phyloP scores from a whole-genome alignment of 2,329 filamentous ascomycete species.

The Sporothrix phasma region DNA sequence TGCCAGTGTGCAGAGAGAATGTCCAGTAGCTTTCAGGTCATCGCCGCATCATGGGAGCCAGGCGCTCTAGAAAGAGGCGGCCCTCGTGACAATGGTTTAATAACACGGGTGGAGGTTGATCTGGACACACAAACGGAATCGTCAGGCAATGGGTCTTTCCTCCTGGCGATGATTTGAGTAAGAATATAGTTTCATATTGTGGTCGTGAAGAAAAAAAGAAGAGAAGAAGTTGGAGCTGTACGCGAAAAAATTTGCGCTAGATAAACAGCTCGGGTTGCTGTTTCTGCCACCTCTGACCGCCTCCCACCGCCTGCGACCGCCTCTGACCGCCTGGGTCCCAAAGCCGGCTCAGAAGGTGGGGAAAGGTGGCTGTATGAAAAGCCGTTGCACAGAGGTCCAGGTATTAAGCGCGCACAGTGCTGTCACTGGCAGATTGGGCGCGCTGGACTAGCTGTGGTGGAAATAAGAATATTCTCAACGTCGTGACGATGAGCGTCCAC shows the following conservation, averaged over 20 bases:
- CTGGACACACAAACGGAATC: conserved; percentile 48
- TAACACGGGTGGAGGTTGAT: conserved; percentile 43
- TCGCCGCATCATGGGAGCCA: conserved; percentile 57
- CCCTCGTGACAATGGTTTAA: conserved; percentile 61
- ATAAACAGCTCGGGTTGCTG: neutral
- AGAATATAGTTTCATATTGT: conserved; percentile 20
- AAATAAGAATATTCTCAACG: too few relatives aligned
- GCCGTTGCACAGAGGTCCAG: neutral
- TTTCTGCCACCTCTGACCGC: neutral
- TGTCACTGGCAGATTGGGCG: neutral
- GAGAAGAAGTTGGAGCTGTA: neutral
- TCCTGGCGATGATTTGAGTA: conserved; percentile 30
- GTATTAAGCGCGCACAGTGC: neutral
- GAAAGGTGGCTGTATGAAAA: neutral
- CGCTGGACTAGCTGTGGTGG: too few relatives aligned
- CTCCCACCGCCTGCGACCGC: too few relatives aligned
- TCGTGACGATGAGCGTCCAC: too few relatives aligned
- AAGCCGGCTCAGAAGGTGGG: neutral
- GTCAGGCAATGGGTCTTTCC: conserved; percentile 35
- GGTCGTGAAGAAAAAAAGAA: conserved; percentile 23
- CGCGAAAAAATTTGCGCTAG: conserved; percentile 1
- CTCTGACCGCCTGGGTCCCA: neutral
- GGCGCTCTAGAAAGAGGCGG: conserved; percentile 35
- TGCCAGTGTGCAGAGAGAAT: conserved; percentile 24
- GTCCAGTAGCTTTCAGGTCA: conserved; percentile 57